These are phyloP conservation scores for Annulohypoxylon nitens DNA, from an alignment of 495 filamentous ascomycete genomes.

Conservation along the genomic window DNA sequence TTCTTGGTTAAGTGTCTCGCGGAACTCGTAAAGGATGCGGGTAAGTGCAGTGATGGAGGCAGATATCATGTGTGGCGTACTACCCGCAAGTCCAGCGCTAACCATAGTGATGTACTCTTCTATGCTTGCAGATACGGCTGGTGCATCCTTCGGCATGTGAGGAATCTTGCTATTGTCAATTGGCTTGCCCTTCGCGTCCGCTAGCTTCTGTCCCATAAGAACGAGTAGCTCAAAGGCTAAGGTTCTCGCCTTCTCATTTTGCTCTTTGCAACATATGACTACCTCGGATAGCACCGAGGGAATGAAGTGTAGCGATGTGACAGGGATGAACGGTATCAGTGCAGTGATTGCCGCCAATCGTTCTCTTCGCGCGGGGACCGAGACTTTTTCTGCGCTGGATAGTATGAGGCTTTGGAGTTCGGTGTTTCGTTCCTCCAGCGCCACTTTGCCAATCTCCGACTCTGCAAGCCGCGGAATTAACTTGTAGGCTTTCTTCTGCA, in stretches of 20 bases:
- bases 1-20: conserved; percentile 65
- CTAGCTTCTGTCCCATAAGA: conserved; percentile 85
- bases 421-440: conserved; percentile 75
- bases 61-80: conserved; percentile 93
- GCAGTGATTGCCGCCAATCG: conserved; percentile 84
- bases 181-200: conserved; percentile 71
- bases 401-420: conserved; percentile 87
- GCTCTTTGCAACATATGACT: conserved; percentile 93
- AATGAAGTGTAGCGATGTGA: conserved; percentile 87
- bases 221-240: conserved; percentile 92
- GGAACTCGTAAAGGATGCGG: conserved; percentile 91
- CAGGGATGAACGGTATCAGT: conserved; percentile 80
- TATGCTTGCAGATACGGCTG: conserved; percentile 79
- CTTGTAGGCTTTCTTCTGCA: conserved; percentile 99
- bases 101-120: conserved; percentile 99
- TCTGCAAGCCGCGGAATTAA: conserved; percentile 89
- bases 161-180: conserved; percentile 88
- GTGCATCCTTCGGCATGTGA: conserved; percentile 83
- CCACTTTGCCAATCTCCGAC: conserved; percentile 77
- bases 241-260: conserved; percentile 92
- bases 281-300: conserved; percentile 91
- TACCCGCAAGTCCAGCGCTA: conserved; percentile 90
- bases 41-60: conserved; percentile 93
- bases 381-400: conserved; percentile 80
- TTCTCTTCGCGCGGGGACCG: conserved; percentile 84